phyloP scores from a whole-genome alignment of 2,329 filamentous ascomycete species.

The Aspergillus pseudotamarii region DNA sequence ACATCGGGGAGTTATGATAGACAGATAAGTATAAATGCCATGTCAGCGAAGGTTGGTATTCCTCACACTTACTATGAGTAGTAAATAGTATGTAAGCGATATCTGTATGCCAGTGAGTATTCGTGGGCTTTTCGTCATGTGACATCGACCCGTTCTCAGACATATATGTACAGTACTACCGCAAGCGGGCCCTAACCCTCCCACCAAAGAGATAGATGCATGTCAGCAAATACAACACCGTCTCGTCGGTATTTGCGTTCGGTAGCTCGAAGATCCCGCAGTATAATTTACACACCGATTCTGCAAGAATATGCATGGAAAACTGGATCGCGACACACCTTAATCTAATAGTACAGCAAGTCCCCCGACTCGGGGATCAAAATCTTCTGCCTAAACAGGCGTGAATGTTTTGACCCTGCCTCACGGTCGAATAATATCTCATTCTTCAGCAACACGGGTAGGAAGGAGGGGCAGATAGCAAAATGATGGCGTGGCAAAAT shows the following conservation, averaged over 20 bases:
- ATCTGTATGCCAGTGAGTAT: neutral
- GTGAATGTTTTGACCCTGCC: neutral
- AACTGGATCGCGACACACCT: neutral
- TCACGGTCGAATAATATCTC: neutral
- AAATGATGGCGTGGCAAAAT: neutral
- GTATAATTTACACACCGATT: neutral
- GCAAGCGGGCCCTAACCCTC: neutral
- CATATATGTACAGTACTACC: neutral
- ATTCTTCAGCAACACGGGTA: neutral
- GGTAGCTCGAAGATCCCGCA: neutral
- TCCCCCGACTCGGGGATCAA: neutral
- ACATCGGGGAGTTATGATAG: neutral
- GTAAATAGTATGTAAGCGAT: neutral
- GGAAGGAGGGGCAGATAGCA: neutral
- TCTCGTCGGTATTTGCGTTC: neutral
- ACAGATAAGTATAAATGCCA: neutral
- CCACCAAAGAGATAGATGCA: neutral
- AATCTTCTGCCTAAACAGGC: neutral
- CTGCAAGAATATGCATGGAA: slow-evolving; percentile 1
- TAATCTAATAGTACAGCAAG: neutral
- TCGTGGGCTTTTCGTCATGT: neutral
- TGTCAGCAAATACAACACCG: neutral
- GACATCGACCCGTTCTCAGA: neutral
- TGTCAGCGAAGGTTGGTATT: no score
- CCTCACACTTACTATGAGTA: no score